Evolutionary conservation across 2,329 filamentous ascomycete genomes (phyloP), one percentile per base, ranked within the genome.

Genomic region (Colletotrichum filicis): DNA sequence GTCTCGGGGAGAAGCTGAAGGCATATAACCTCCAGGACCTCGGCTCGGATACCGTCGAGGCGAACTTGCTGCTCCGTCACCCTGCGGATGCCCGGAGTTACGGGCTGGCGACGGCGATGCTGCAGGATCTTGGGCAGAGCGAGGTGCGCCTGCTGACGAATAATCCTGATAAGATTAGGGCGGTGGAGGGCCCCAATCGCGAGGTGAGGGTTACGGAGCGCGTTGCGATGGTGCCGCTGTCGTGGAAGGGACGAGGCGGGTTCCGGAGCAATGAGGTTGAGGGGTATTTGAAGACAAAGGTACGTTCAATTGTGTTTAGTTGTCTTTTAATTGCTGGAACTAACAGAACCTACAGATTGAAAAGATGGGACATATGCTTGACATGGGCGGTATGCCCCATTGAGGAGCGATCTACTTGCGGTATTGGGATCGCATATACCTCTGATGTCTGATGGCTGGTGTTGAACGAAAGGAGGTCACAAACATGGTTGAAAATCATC

Each of bases 21-120:
- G 97, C 97, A 5, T 99, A 99, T 83, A 99, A 99, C 79, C 87
- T 99, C 56, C 97, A 99, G 82, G 97, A 99, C 83, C 86, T 99
- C 30, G 97, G 97, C 0, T 95, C 94, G n/a, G 97, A 99, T 83
- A 99, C 97, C 0, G 97, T 98, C 46, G 95, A 99, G 84, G 97
- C 97, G 2, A 99, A 99, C 79, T 84, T 99, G 58, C 82, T 98
- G 28, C 86, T 99, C 55, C 88, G 97, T 57, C 97, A 99, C 82
- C 97, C 97, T 0, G 97, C 97, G 1, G 97, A 99, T 82, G 97
- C 97, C 26, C 88, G 97, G 66, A 98, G 94, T 77, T 99, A 99
- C 79, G 97, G 97, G 1, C 85, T 99, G n/a, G 97, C 97, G 2
- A 99, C 97, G 1, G 95, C 96, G 0, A 98, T 99, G 89, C 86